These are phyloP conservation scores for Stipa capillata DNA, from an alignment of 176 grass and related monocot genomes.

Conservation along the genomic window DNA sequence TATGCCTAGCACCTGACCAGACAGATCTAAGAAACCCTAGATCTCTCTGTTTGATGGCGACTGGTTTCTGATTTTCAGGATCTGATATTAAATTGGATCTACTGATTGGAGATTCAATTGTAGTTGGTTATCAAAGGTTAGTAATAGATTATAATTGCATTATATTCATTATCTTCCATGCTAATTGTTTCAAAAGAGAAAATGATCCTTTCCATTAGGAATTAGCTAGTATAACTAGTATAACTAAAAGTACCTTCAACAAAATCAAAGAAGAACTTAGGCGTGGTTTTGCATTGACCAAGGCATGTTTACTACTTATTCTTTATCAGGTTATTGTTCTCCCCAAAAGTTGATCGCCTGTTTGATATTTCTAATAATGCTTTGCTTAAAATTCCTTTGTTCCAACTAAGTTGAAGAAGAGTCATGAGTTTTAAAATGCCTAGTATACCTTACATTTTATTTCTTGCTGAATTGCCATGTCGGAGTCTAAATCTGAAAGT, in stretches of 20 bases:
- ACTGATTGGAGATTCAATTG: no score
- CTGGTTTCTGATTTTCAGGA: no score
- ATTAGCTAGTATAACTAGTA: constrained; percentile 50
- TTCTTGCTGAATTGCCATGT: neutral
- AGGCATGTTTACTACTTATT: constrained; percentile 28
- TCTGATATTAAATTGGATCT: no score
- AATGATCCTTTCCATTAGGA: neutral
- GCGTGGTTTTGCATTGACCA: constrained; percentile 55
- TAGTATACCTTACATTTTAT: neutral
- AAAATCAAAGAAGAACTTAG: constrained; percentile 61
- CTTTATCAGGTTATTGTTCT: neutral
- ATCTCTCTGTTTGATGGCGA: no score
- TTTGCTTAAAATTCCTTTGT: neutral
- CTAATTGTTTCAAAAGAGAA: no score
- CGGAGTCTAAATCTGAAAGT: constrained; percentile 1
- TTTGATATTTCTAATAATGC: constrained; percentile 8
- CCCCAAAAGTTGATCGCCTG: neutral
- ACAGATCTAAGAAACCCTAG: no score
- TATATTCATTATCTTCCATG: no score
- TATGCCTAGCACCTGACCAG: no score
- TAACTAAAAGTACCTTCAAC: constrained; percentile 55
- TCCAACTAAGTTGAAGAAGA: neutral
- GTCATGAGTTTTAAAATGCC: neutral
- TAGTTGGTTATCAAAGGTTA: no score
- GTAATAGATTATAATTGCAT: no score